Evolutionary conservation across 768 basidiomycete species (phyloP), one percentile per base, ranked within the genome.

Genomic region (Gloeophyllum trabeum): DNA sequence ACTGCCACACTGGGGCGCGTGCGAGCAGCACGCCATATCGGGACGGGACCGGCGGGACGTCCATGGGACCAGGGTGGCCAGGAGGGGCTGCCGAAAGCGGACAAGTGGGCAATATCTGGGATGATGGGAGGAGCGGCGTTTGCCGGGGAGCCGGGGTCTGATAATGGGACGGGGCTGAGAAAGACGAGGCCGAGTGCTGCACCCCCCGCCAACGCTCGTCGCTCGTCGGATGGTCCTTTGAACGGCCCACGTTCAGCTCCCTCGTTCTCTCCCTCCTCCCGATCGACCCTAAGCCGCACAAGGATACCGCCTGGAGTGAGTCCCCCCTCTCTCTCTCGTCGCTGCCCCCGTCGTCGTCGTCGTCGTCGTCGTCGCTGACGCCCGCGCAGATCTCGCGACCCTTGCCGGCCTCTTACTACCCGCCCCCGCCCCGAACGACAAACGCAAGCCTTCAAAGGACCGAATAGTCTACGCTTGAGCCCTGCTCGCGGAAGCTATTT

Each of bases 371-470:
- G 43, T 46, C 41, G 23, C 42, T 42, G 42, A 28, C 37, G 46
- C 21, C 32, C 42, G 19, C 25, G 30, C 54, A 86, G 81, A 75
- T 74, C 86, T 89, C 85, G 85, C 85, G 85, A 89, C 86, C 86
- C 87, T 89, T 88, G 79, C 71, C 82, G 83, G 81, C 79, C 66
- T 73, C 82, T 70, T 62, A 64, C 62, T 50, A 52, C 56, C 74
- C 81, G 71, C 63, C 62, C 51, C 47, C 44, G 49, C 49, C 46
- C 48, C 59, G 48, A 50, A 51, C 51, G 55, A 47, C 51, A 48
- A 43, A 47, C 45, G 40, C 20, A 43, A 34, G 44, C 21, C 51
- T 53, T 59, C 60, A 59, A 61, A 62, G 58, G 56, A 61, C 55
- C 57, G 51, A 61, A 54, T 60, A 64, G 60, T 63, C 16, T 10